Evolutionary conservation across 2,329 filamentous ascomycete genomes (phyloP), one percentile per base, ranked within the genome.

Genomic region (Ploettnerulaceae sp.): DNA sequence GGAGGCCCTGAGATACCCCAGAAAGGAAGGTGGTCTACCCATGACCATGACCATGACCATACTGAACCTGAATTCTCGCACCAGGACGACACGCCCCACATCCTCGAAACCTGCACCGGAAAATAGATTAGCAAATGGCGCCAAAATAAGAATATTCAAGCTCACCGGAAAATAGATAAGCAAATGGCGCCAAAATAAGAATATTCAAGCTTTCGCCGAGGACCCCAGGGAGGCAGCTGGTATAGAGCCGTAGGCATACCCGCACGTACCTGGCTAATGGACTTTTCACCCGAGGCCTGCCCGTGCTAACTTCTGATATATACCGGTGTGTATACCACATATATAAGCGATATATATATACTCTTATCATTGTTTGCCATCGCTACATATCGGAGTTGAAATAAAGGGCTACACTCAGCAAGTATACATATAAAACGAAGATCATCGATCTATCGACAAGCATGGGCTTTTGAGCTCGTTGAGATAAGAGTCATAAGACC

Each of bases 181-280:
- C 11, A 11, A 24, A 36, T 36, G 33, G 33, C 33, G 33, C n/a
- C 20, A 36, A 24, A n/a, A 22, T 21, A 36, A 36, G 33, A 18
- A 24, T 22, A 22, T n/a, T 36, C 33, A 36, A 36, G 33, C 33
- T 36, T 36, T 36, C 9, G 20, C 33, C 20, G 33, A 36, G 33
- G 11, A 8, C 17, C 7, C 15, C 4, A 35, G 18, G 18, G 18
- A 12, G 20, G n/a, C n/a, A n/a, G n/a, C n/a, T n/a, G n/a, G n/a
- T n/a, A n/a, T n/a, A n/a, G n/a, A n/a, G n/a, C n/a, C n/a, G 20
- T 31, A 5, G 28, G n/a, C 11, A 12, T 11, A 9, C 4, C 9
- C 28, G 24, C 20, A 11, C 33, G 33, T 7, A 36, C 11, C 3
- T 24, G 33, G 11, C 11, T 21, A 21, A 21, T n/a, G 18, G 18